phyloP scores from a whole-genome alignment of 208 protist genomes.

The Leishmania braziliensis region DNA sequence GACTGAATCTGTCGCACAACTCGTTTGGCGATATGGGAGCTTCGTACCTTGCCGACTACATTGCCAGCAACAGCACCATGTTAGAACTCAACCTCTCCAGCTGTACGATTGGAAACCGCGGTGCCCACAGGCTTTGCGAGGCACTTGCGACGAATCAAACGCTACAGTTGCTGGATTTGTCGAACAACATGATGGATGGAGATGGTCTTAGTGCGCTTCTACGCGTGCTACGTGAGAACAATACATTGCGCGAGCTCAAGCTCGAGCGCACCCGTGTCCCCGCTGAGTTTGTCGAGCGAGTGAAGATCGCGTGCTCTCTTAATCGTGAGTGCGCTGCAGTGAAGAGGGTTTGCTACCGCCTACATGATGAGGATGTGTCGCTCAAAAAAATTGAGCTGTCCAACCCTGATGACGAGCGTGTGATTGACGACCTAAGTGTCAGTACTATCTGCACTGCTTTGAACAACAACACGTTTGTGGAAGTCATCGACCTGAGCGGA shows the following conservation, averaged over 20 bases:
- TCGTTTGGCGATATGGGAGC: constrained; percentile 79
- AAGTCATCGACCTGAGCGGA: constrained; percentile 50
- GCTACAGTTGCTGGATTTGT: constrained; percentile 66
- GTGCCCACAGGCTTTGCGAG: constrained; percentile 62
- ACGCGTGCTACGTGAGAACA: constrained; percentile 69
- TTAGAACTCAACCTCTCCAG: constrained; percentile 50
- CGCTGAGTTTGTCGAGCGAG: constrained; percentile 31
- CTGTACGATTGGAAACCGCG: constrained; percentile 82
- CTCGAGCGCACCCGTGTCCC: constrained; percentile 63
- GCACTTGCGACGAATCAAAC: constrained; percentile 70
- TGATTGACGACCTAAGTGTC: constrained; percentile 70
- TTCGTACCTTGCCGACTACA: constrained; percentile 56
- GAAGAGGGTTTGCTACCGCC: constrained; percentile 65
- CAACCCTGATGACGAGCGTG: constrained; percentile 31
- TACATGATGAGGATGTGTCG: constrained; percentile 54
- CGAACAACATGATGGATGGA: constrained; percentile 68
- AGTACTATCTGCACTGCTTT: constrained; percentile 61
- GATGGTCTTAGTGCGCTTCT: constrained; percentile 49
- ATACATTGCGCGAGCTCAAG: constrained; percentile 45
- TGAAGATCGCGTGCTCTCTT: constrained; percentile 63
- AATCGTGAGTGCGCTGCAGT: constrained; percentile 70
- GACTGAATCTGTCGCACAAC: constrained; percentile 83
- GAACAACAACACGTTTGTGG: constrained; percentile 42
- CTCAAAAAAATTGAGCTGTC: constrained; percentile 59
- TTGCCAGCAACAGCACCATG: constrained; percentile 69